Conservation (phyloP, 73 alveolate genomes). For the Breviolum minutum region DNA sequence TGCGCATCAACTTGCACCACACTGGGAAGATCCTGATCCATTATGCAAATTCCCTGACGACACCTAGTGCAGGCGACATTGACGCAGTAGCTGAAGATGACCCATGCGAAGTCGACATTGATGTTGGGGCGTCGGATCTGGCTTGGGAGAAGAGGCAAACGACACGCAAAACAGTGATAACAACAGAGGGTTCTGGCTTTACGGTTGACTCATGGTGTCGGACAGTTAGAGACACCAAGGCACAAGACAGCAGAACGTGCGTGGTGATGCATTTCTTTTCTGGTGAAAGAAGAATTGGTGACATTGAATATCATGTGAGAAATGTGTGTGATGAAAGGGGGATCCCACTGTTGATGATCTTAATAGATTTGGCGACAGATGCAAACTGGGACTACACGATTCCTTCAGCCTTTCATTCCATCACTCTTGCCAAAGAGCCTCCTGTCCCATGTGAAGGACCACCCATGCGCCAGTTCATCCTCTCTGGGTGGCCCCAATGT, state of each 20-base stretch:
- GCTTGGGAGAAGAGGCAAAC: background rate
- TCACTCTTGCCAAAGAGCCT: background rate
- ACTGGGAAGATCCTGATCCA: background rate
- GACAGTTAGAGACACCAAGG: background rate
- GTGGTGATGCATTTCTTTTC: background rate
- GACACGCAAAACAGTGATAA: background rate
- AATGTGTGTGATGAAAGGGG: background rate
- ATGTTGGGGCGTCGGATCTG: background rate
- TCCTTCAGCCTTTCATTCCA: too few species aligned
- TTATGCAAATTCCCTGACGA: background rate
- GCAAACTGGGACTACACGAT: background rate
- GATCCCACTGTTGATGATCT: background rate
- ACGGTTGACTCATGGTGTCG: slow-evolving; percentile 11
- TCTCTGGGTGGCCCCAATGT: background rate
- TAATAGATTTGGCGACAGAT: background rate
- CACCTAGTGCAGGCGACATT: too few species aligned
- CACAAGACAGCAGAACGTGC: background rate
- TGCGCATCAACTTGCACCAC: slow-evolving; percentile 20
- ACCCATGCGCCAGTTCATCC: background rate
- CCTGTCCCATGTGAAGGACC: background rate
- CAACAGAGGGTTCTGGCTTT: background rate
- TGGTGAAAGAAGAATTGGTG: background rate
- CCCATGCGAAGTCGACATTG: too few species aligned
- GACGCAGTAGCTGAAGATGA: too few species aligned
- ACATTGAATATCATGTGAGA: background rate